Conservation (phyloP, 805 yeast species). For the Myxozyma neglecta region DNA sequence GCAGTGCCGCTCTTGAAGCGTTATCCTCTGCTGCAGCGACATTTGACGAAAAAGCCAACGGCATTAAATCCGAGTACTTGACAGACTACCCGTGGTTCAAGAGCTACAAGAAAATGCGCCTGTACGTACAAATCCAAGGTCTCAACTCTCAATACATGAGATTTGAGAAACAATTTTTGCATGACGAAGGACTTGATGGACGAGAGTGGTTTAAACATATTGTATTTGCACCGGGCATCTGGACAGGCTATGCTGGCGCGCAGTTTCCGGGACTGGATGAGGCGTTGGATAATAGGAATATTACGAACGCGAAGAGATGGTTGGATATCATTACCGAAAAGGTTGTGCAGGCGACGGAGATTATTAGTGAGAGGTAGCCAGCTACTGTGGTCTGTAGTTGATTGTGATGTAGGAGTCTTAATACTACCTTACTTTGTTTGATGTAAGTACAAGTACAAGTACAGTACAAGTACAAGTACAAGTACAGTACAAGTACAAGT, state of each 20-base stretch:
- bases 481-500: neutral
- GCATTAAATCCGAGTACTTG: constrained; percentile 52
- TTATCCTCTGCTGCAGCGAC: constrained; percentile 39
- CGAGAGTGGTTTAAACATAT: constrained; percentile 61
- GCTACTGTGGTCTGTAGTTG: neutral
- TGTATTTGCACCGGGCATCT: constrained; percentile 59
- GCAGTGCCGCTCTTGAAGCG: constrained; percentile 29
- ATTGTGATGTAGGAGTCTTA: neutral
- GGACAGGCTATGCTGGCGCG: constrained; percentile 63
- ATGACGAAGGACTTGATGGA: constrained; percentile 50
- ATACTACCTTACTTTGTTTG: too few relatives aligned
- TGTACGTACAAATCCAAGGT: constrained; percentile 57
- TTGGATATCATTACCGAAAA: constrained; percentile 38
- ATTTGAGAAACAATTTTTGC: constrained; percentile 50
- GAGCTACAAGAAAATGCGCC: constrained; percentile 55
- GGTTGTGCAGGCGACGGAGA: constrained; percentile 42
- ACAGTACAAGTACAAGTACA: neutral
- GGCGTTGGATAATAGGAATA: constrained; percentile 51
- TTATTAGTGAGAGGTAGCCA: constrained; percentile 3
- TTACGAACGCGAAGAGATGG: constrained; percentile 45
- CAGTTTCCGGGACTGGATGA: constrained; percentile 57
- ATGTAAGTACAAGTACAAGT: too few relatives aligned
- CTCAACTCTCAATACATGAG: constrained; percentile 46
- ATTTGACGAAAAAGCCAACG: constrained; percentile 52
- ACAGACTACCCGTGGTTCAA: constrained; percentile 81